A percentile compares a stretch with the other conserved stretches of the same genome.
Evolutionary conservation across 225 moss, liverwort and hornwort genomes (phyloP).

Genomic region (Climacium dendroides): DNA sequence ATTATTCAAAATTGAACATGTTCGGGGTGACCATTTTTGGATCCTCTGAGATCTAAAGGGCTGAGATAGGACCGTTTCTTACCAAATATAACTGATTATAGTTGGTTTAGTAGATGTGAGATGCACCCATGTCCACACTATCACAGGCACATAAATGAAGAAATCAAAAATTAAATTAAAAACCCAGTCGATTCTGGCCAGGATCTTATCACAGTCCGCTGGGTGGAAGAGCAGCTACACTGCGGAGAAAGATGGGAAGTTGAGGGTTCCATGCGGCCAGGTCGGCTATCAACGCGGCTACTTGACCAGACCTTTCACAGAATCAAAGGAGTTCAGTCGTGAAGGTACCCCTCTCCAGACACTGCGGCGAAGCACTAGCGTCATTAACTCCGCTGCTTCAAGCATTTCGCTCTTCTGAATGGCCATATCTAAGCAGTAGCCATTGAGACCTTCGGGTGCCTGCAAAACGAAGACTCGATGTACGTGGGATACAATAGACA

Average conservation of each 20-base stretch:
- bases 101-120: not conserved
- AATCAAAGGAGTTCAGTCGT: not conserved
- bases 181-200: not conserved
- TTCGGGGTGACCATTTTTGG: not conserved
- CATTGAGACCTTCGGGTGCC: not conserved
- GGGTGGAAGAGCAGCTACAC: not conserved
- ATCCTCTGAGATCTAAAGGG: not conserved
- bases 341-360: not conserved
- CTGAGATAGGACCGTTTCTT: not conserved
- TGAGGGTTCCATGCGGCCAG: not conserved
- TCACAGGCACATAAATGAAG: not conserved
- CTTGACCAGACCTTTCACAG: not conserved
- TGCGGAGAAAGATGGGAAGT: not conserved
- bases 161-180: not conserved
- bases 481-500: not conserved
- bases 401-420: not conserved
- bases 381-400: not conserved
- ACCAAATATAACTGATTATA: not conserved
- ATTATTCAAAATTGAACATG: not conserved
- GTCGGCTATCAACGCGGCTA: not conserved
- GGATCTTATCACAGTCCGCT: not conserved
- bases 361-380: not conserved
- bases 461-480: not conserved
- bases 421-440: not conserved
- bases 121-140: not conserved